Percentiles rank a stretch among this genome's conserved stretches.
Conservation (phyloP, 2,329 filamentous ascomycete species). For the Sporothrix protearum region DNA sequence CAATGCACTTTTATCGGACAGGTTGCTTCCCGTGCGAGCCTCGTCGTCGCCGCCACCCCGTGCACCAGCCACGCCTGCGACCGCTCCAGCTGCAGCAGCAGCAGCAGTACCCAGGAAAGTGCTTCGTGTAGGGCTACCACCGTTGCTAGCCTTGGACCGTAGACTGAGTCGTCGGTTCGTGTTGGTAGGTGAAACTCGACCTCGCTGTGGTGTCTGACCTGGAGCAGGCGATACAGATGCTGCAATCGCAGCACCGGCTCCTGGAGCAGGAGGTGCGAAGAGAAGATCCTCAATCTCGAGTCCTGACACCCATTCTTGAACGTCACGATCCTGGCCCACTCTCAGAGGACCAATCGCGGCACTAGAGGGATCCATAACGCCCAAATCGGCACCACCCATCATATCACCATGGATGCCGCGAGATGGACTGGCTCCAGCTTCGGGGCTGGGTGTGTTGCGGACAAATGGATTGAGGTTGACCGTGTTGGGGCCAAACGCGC, state of each 20-base stretch:
- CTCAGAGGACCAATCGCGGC: conserved; percentile 16
- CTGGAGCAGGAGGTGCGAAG: conserved; percentile 38
- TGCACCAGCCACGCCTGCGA: conserved; percentile 11
- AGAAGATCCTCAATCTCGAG: conserved; percentile 54
- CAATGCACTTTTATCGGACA: conserved; percentile 52
- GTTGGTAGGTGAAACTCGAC: conserved; percentile 40
- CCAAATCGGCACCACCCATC: background rate
- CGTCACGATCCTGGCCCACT: conserved; percentile 47
- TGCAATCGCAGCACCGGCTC: conserved; percentile 19
- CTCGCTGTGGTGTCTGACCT: conserved; percentile 28
- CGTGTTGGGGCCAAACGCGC: conserved; percentile 20
- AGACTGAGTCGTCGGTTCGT: conserved; percentile 35
- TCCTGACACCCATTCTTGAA: conserved; percentile 57
- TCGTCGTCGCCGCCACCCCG: conserved; percentile 41
- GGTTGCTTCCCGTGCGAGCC: conserved; percentile 53
- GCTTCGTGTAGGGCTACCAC: conserved; percentile 28
- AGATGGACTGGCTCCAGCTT: conserved; percentile 30
- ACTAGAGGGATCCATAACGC: background rate
- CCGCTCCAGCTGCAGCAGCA: conserved; percentile 5
- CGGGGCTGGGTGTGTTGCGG: conserved; percentile 41
- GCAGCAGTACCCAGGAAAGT: conserved; percentile 22
- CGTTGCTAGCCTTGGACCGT: conserved; percentile 33
- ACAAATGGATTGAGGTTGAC: conserved; percentile 27
- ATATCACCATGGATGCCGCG: background rate
- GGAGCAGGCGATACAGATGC: conserved; percentile 18